phyloP scores from a whole-genome alignment of 1,139 yeast species.

The Kodamaea arcana region DNA sequence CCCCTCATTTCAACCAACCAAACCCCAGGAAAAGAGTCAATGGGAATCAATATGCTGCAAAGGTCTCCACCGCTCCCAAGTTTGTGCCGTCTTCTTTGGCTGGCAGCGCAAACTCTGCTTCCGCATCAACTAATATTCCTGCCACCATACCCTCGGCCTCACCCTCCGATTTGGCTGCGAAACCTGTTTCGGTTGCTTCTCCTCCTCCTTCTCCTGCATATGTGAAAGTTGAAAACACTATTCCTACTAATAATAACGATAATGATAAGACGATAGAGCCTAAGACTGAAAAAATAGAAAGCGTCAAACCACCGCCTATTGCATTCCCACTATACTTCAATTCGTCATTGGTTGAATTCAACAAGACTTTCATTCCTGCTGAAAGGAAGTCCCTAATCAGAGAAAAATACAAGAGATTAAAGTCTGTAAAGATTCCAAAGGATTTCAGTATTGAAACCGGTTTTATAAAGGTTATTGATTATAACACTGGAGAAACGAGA shows the following conservation, averaged over 20 bases:
- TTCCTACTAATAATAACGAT: constrained; percentile 9
- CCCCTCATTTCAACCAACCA: constrained; percentile 1
- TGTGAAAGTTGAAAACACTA: no score
- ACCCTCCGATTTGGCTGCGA: no score
- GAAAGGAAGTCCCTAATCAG: constrained; percentile 2
- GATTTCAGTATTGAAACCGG: constrained; percentile 5
- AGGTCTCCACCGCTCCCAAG: constrained; percentile 9
- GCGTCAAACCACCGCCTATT: constrained; percentile 3
- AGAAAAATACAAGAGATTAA: constrained; percentile 5
- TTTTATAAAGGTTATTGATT: constrained; percentile 5
- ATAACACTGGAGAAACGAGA: constrained; percentile 5
- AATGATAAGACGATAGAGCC: background rate
- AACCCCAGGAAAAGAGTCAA: constrained; percentile 5
- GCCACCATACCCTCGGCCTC: no score
- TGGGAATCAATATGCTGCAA: constrained; percentile 8
- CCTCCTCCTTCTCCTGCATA: no score
- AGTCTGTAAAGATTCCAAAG: background rate
- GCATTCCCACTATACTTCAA: constrained; percentile 8
- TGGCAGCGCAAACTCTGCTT: constrained; percentile 1
- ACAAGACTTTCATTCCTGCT: constrained; percentile 1
- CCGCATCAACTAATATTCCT: background rate
- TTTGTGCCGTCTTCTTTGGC: constrained; percentile 9
- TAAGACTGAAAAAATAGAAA: constrained; percentile 5
- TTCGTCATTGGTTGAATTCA: constrained; percentile 3
- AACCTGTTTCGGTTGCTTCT: background rate